Base-by-base conservation (phyloP, 2,329 filamentous ascomycete species). In the Amauroascus verrucosus region DNA sequence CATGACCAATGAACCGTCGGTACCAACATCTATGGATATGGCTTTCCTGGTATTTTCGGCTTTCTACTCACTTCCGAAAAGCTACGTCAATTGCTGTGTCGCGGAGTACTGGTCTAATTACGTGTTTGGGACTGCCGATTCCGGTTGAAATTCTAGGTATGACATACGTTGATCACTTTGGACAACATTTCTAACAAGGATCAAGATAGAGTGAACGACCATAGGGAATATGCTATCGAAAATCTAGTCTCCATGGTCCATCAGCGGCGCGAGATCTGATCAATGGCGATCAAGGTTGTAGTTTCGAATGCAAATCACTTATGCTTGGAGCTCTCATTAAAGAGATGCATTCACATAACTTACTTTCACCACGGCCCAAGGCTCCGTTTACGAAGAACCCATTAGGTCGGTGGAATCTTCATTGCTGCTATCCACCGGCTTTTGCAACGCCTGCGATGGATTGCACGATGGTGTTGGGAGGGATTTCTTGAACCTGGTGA, bases 251-350 rank as follows among this genome's bases (percentile, higher is more conserved):
- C 6, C 16, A 28, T 5, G 6, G 46, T 64, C 37, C 11, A 60
- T 48, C n/a, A 56, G 24, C 54, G 20, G 47, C 53, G 35, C 7
- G 45, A 57, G 50, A 22, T 3, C 47, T 63, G 13, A 26, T 58
- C 11, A 28, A 7, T n/a, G 53, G 53, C 6, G 35, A 0, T 38
- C 14, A 11, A 38, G 62, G 62, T 2, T 65, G 63, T 48, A 0
- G 33, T 11, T 63, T 59, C 33, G 61, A 62, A 24, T 64, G 63
- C 38, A 52, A 55, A 8, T 60, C 61, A 54, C 62, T 63, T 5
- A 62, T 63, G 61, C 57, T 55, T 44, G 62, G 61, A 14, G 57
- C 57, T 28, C 54, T 63, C 8, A 56, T 53, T 30, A 53, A 48
- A 38, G 14, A 56, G 6, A 59, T 61, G 56, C 48, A 55, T 4